Evolutionary conservation across 176 grass and related monocot genomes (phyloP).

Genomic region (Musa schizocarpa): DNA sequence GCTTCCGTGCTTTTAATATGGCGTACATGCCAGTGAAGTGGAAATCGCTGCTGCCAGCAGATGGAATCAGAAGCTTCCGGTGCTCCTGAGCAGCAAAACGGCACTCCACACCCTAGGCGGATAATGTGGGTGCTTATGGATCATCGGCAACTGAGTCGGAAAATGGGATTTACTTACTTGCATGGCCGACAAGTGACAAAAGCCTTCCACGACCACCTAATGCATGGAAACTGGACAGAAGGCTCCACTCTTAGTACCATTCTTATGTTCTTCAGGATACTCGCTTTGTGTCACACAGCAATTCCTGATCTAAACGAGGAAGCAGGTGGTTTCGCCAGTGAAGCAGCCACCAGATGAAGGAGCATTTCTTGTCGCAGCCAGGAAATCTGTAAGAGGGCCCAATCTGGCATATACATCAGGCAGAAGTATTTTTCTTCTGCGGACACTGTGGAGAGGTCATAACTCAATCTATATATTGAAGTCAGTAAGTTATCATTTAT

Average conservation of each 20-base stretch:
- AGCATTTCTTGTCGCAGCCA: conserved; percentile 87
- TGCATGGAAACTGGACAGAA: conserved; percentile 87
- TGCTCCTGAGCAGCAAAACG: conserved; percentile 31
- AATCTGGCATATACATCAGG: conserved; percentile 65
- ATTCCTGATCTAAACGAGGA: conserved; percentile 78
- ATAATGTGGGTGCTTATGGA: conserved; percentile 21
- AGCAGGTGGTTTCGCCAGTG: conserved; percentile 60
- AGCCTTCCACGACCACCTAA: conserved; percentile 49
- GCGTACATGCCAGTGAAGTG: conserved; percentile 75
- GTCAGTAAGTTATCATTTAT: background rate
- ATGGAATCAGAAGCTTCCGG: conserved; percentile 47
- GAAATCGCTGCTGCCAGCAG: conserved; percentile 85
- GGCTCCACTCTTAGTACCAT: conserved; percentile 42
- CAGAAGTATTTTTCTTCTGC: conserved; percentile 61
- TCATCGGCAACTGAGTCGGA: conserved; percentile 53
- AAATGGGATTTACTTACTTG: conserved; percentile 43
- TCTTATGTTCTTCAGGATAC: conserved; percentile 87
- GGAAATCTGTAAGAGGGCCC: conserved; percentile 87
- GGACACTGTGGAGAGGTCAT: conserved; percentile 55
- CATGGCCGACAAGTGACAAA: conserved; percentile 38
- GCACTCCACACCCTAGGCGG: conserved; percentile 44
- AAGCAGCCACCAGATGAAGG: conserved; percentile 95
- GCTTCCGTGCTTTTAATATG: conserved; percentile 35
- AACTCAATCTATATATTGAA: conserved; percentile 15
- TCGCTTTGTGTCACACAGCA: conserved; percentile 78